Evolutionary conservation across 1,284 basidiomycete genomes (phyloP).

Genomic region (Neonothopanus nambi): DNA sequence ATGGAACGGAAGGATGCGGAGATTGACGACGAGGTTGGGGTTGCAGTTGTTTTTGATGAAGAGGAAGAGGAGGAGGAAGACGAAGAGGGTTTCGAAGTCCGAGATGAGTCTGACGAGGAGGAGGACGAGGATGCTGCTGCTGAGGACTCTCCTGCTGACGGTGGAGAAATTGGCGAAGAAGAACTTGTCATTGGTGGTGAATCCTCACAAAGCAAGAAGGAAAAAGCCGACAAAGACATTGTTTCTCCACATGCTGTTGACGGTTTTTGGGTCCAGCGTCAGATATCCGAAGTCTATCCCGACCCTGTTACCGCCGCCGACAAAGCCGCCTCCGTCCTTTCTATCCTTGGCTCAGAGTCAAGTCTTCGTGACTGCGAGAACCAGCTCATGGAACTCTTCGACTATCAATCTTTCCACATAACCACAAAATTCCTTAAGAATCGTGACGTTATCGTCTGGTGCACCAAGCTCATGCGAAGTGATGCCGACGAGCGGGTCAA

Average conservation of each 20-base stretch:
- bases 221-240: conserved; percentile 68
- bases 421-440: conserved; percentile 94
- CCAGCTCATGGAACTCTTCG: conserved; percentile 95
- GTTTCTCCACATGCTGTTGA: conserved; percentile 92
- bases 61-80: conserved; percentile 92
- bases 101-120: conserved; percentile 78
- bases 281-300: conserved; percentile 87
- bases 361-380: conserved; percentile 95
- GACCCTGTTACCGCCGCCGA: conserved; percentile 94
- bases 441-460: conserved; percentile 97
- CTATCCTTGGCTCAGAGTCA: conserved; percentile 88
- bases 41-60: conserved; percentile 95
- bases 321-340: conserved; percentile 86
- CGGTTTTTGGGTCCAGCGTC: conserved; percentile 97
- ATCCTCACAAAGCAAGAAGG: conserved; percentile 46
- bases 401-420: conserved; percentile 91
- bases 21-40: conserved; percentile 92
- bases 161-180: conserved; percentile 52
- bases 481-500: conserved; percentile 91
- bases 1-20: conserved; percentile 77
- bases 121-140: conserved; percentile 63
- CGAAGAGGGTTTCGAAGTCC: conserved; percentile 81
- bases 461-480: conserved; percentile 91
- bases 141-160: conserved; percentile 42
- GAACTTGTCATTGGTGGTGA: conserved; percentile 75